Percentiles rank a stretch among this genome's conserved stretches.
Conservation (phyloP, 805 yeast species). For the Starmerella vitae region DNA sequence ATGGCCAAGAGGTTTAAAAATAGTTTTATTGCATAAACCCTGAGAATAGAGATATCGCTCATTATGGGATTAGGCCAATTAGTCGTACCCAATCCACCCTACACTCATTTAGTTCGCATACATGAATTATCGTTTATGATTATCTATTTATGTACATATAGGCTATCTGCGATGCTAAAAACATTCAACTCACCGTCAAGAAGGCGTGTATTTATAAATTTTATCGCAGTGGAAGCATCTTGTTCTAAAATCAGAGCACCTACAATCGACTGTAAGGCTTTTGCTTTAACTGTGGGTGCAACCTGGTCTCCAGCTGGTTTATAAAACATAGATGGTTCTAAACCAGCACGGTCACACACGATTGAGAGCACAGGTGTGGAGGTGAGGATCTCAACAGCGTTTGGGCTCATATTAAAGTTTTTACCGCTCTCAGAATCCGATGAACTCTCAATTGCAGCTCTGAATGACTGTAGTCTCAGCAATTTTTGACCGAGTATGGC, state of each 20-base stretch:
- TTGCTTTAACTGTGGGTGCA: slow-evolving; percentile 38
- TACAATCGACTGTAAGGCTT: slow-evolving; percentile 44
- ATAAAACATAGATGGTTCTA: slow-evolving; percentile 24
- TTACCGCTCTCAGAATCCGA: slow-evolving; percentile 15
- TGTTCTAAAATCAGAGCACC: slow-evolving; percentile 53
- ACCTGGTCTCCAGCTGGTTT: slow-evolving; percentile 13
- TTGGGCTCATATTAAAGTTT: slow-evolving; percentile 24
- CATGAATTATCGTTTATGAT: too few species aligned
- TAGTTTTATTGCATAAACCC: too few species aligned
- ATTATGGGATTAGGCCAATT: too few species aligned
- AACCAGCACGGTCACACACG: slow-evolving; percentile 23
- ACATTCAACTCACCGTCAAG: slow-evolving; percentile 26
- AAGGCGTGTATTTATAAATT: slow-evolving; percentile 39
- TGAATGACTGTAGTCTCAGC: slow-evolving; percentile 21
- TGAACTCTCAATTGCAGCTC: slow-evolving; percentile 14
- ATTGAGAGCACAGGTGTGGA: slow-evolving; percentile 22
- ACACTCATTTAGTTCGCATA: too few species aligned
- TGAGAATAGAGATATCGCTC: too few species aligned
- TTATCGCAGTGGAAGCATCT: slow-evolving; percentile 46
- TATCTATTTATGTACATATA: slow-evolving; percentile 12
- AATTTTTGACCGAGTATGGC: slow-evolving; percentile 42
- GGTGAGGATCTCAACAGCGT: slow-evolving; percentile 23
- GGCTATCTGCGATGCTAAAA: slow-evolving; percentile 19
- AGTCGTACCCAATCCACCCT: too few species aligned
- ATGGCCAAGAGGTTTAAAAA: too few species aligned